Evolutionary conservation across 768 basidiomycete species (phyloP).

Genomic region (Termitomyces heimii): DNA sequence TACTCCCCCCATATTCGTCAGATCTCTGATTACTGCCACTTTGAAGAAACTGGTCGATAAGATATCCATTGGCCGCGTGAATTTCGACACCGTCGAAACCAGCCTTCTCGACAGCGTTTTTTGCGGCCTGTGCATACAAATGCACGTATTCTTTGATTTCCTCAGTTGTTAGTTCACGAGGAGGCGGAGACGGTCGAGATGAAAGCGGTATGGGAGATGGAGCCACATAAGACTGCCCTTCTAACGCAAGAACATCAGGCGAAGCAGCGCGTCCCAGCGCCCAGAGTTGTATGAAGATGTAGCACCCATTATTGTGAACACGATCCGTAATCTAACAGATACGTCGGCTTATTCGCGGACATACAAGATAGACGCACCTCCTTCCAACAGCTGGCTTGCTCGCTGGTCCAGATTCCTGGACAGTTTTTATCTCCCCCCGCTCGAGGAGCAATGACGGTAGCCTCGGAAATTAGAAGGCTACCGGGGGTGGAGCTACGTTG

Average conservation of each 20-base stretch:
- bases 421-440: conserved; percentile 38
- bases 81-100: conserved; percentile 65
- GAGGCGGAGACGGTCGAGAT: conserved; percentile 16
- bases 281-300: conserved; percentile 53
- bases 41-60: conserved; percentile 61
- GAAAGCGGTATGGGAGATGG: conserved; percentile 27
- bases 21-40: conserved; percentile 49
- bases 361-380: not conserved
- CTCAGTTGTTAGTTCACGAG: conserved; percentile 34
- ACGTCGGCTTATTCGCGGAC: not conserved
- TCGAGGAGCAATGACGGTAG: conserved; percentile 34
- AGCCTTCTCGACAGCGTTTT: conserved; percentile 46
- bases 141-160: conserved; percentile 47
- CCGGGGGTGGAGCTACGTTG: conserved; percentile 41
- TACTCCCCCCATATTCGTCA: conserved; percentile 64
- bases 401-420: conserved; percentile 54
- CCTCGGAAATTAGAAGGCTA: conserved; percentile 50
- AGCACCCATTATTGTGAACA: conserved; percentile 44
- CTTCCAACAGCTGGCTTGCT: conserved; percentile 11
- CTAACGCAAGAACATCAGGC: conserved; percentile 25
- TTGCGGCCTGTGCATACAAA: conserved; percentile 49
- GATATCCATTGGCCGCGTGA: conserved; percentile 40
- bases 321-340: conserved; percentile 19
- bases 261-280: conserved; percentile 43
- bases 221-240: conserved; percentile 18